Conservation (phyloP, 768 basidiomycete species). For the Mycena leptocephala region DNA sequence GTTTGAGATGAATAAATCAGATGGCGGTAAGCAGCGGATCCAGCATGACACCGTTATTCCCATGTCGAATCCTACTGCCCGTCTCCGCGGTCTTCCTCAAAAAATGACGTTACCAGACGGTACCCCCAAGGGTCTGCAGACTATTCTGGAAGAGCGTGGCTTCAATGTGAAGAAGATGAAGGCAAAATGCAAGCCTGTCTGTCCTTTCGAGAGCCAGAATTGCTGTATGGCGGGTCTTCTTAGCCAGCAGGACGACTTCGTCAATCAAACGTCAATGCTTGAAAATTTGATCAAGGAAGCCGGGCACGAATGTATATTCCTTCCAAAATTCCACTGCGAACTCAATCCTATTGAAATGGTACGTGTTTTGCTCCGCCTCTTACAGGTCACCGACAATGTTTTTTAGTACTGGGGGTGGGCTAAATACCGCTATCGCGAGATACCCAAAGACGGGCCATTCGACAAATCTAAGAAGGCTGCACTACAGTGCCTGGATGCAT, state of each 20-base stretch:
- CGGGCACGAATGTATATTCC: background rate
- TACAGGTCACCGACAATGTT: too few species aligned
- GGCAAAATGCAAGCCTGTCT: too few species aligned
- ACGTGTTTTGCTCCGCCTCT: background rate
- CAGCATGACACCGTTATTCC: constrained; percentile 58
- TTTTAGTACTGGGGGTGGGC: background rate
- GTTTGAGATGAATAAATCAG: constrained; percentile 59
- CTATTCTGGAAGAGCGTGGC: constrained; percentile 55
- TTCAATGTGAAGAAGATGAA: constrained; percentile 53
- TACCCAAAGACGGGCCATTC: background rate
- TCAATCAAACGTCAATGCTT: constrained; percentile 1
- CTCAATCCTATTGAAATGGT: background rate
- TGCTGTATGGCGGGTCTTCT: background rate
- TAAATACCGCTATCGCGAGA: background rate
- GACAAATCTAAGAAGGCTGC: background rate
- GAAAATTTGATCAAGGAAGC: background rate
- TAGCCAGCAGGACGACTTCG: background rate
- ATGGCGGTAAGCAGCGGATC: constrained; percentile 55
- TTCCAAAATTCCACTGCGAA: background rate
- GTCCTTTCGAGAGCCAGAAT: too few species aligned
- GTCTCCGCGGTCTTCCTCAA: constrained; percentile 47
- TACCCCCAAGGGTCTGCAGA: constrained; percentile 50
- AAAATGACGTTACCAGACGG: constrained; percentile 47
- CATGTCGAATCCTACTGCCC: constrained; percentile 46
- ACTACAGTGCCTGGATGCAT: background rate